These are phyloP conservation scores for Macadamia integrifolia DNA, from an alignment of 164 flowering plant species.

Conservation along the genomic window DNA sequence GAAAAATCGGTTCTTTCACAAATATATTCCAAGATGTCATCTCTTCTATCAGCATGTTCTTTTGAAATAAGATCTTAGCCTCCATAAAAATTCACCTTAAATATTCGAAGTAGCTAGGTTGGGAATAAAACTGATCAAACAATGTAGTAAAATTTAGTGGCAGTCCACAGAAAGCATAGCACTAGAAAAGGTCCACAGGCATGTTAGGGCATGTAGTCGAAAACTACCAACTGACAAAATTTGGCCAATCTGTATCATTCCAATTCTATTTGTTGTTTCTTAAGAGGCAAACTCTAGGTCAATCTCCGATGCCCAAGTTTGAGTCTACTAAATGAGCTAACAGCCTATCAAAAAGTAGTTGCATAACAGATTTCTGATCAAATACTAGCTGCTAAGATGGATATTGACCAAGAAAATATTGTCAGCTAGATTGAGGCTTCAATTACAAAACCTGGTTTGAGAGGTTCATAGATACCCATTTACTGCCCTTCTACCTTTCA, in stretches of 20 bases:
- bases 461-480: no score
- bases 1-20: no score
- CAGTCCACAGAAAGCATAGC: not conserved
- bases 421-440: no score
- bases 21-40: not conserved
- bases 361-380: no score
- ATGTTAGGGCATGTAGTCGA: not conserved
- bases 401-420: no score
- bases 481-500: no score
- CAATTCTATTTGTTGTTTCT: not conserved
- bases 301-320: not conserved
- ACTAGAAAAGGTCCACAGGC: not conserved
- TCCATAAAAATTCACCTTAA: not conserved
- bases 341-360: no score
- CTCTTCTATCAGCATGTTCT: not conserved
- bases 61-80: not conserved
- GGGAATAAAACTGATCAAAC: no score
- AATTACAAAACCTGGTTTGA: no score
- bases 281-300: no score
- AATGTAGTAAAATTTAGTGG: not conserved
- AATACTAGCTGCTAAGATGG: no score
- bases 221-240: not conserved
- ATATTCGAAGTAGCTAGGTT: not conserved
- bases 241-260: no score
- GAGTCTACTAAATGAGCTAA: not conserved